Base-by-base conservation (phyloP, 495 filamentous ascomycete genomes). In the Podospora pseudocomata region DNA sequence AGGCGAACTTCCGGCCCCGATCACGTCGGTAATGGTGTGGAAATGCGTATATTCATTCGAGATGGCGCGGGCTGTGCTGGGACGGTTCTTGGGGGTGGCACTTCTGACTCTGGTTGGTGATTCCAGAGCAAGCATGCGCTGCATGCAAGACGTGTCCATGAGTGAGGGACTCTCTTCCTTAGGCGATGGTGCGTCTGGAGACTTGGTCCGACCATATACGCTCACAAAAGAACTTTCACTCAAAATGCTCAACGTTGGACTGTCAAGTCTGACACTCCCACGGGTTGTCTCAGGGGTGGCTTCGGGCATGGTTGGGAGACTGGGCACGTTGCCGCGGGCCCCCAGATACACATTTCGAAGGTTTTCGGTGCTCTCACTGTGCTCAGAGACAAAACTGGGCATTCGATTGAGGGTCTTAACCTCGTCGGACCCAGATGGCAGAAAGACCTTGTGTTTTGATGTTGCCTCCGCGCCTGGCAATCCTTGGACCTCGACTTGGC, bases 151-250 rank as follows among this genome's bases (percentile, higher is more conserved):
- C 1, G 76, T 78, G 65, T 81, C 78, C 69, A 75, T 59, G 15
- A 67, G 67, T 18, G 68, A 68, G 15, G 74, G 65, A 49, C 75
- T 72, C 6, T 66, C 66, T 0, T 75, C 62, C 1, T 77, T 71
- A 3, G 69, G 67, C 2, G 74, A 70, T 3, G 66, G 58, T 63
- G 68, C 71, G 18, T 72, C 74, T 3, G 69, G 70, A 39, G 72
- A 66, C 26, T 70, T 69, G 66, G 77, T 81, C 18, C 80, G 75
- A 18, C 87, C 90, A 66, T 89, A 88, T 5, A 91, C 81, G 73
- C 88, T 89, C 13, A 91, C 71, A 70, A 93, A 91, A 34, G 90
- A 92, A 72, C 90, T 92, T 76, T 94, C 90, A 73, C 91, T 93
- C 30, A 94, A 82, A 19, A 91, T 83, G 70, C 91, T 94, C 20